Evolutionary conservation across 2,329 filamentous ascomycete genomes (phyloP).

Genomic region (Curvularia eragrostidis): DNA sequence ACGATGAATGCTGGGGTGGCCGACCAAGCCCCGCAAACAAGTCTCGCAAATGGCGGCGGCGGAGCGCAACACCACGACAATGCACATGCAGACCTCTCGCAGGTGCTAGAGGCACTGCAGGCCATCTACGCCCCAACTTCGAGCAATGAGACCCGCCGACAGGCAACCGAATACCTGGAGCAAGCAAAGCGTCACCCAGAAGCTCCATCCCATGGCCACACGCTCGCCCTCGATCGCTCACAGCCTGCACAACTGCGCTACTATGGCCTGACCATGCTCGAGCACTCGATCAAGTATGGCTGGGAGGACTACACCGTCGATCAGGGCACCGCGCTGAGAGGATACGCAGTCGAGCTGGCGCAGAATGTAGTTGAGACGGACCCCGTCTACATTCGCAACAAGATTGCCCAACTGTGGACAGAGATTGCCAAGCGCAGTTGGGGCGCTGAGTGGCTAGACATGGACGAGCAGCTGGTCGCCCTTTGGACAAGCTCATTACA

Average conservation of each 20-base stretch:
- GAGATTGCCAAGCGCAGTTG: constrained; percentile 93
- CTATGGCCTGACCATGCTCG: constrained; percentile 90
- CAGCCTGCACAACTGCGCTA: constrained; percentile 86
- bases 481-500: constrained; percentile 72
- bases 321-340: constrained; percentile 72
- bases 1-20: constrained; percentile 41
- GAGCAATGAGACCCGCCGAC: constrained; percentile 78
- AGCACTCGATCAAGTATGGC: constrained; percentile 85
- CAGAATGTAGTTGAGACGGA: constrained; percentile 74
- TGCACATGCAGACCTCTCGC: constrained; percentile 57
- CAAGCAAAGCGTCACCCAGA: constrained; percentile 78
- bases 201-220: constrained; percentile 84
- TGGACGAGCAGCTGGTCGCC: constrained; percentile 83
- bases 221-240: constrained; percentile 74
- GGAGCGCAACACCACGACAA: constrained; percentile 28
- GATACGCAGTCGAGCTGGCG: constrained; percentile 81
- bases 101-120: constrained; percentile 83
- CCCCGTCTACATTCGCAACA: constrained; percentile 85
- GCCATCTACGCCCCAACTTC: constrained; percentile 85
- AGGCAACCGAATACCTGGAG: constrained; percentile 87
- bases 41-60: constrained; percentile 29
- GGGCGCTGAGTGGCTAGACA: constrained; percentile 91
- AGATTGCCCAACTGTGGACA: constrained; percentile 92
- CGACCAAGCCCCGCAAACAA: constrained; percentile 36
- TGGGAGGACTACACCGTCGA: constrained; percentile 76